Evolutionary conservation across 2,329 filamentous ascomycete genomes (phyloP).

Genomic region (Diaporthe sp.): DNA sequence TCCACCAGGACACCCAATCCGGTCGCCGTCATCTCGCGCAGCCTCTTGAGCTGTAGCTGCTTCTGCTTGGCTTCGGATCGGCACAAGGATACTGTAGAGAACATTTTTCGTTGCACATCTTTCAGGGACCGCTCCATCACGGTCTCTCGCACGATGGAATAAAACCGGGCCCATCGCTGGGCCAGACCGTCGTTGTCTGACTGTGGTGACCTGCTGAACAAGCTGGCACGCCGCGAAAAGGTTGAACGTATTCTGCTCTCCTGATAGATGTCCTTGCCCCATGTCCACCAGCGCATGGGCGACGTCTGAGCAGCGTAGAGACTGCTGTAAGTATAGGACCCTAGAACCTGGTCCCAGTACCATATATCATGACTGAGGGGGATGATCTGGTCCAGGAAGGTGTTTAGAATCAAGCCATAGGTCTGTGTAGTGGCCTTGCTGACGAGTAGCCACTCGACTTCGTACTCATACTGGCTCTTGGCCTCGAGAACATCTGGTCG

Average conservation of each 20-base stretch:
- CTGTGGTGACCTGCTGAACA: slow-evolving; percentile 37
- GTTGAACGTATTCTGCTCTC: slow-evolving; percentile 66
- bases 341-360: slow-evolving; percentile 94
- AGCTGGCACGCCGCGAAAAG: slow-evolving; percentile 47
- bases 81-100: slow-evolving; percentile 83
- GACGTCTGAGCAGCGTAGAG: slow-evolving; percentile 90
- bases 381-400: slow-evolving; percentile 85
- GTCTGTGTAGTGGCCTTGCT: slow-evolving; percentile 94
- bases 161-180: slow-evolving; percentile 78
- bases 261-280: slow-evolving; percentile 77
- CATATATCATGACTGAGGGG: slow-evolving; percentile 88
- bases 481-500: slow-evolving; percentile 49
- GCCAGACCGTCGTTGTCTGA: slow-evolving; percentile 53
- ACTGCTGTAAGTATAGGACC: slow-evolving; percentile 82
- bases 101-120: slow-evolving; percentile 78
- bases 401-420: slow-evolving; percentile 84
- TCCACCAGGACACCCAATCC: slow-evolving; percentile 90
- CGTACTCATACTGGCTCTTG: slow-evolving; percentile 74
- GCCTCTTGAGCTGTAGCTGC: slow-evolving; percentile 76
- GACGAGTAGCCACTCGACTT: slow-evolving; percentile 91
- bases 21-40: slow-evolving; percentile 86
- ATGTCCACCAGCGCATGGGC: slow-evolving; percentile 80
- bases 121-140: slow-evolving; percentile 79
- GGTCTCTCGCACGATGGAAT: slow-evolving; percentile 82
- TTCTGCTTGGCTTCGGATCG: slow-evolving; percentile 83